Base-by-base conservation (phyloP, 805 yeast genomes). In the Saccharomyces eubayanus region DNA sequence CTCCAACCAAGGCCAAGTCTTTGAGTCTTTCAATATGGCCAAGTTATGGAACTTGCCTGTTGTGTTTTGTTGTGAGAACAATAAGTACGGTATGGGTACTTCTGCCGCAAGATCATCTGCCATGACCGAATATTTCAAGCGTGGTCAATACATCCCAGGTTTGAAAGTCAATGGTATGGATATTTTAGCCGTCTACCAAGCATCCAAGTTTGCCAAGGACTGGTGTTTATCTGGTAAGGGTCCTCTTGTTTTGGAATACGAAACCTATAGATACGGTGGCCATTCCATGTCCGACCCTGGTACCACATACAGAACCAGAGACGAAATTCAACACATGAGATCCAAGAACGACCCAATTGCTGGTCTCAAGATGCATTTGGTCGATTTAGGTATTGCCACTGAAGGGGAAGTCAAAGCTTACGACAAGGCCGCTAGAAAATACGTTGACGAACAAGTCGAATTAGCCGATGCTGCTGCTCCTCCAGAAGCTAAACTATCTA, bases 261-360 rank as follows among this genome's bases (percentile, higher is more conserved):
- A 91, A 79, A 94, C 99, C 65, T 94, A 94, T 79, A 87, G 99
- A 82, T 94, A 94, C 74, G 98, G 98, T 80, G 99, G 99, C 74
- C 99, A 94, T 84, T 94, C 99, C 64, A 94, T 94, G 98, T 92
- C 98, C 64, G 99, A 94, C 77, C 99, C 99, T 69, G 99, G 99
- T 82, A 94, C 99, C 74, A 94, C 99, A 62, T 94, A 94, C 85
- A 87, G 99, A 84, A 94, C 99, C 71, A 91, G 99, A 81, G 99
- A 94, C 78, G 99, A 94, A 80, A 94, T 94, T 64, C 97, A 91
- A 79, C 92, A 92, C 80, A 91, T 94, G 97, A 88, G 99, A 81
- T 89, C 98, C 47, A 87, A 89, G 80, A 90, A 87, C 73, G 99
- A 94, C 74, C 97, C 98, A 65, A 89, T 94, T 73, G 91, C 96